Base-by-base conservation (phyloP, 805 yeast species). In the Ogataea zsoltii region DNA sequence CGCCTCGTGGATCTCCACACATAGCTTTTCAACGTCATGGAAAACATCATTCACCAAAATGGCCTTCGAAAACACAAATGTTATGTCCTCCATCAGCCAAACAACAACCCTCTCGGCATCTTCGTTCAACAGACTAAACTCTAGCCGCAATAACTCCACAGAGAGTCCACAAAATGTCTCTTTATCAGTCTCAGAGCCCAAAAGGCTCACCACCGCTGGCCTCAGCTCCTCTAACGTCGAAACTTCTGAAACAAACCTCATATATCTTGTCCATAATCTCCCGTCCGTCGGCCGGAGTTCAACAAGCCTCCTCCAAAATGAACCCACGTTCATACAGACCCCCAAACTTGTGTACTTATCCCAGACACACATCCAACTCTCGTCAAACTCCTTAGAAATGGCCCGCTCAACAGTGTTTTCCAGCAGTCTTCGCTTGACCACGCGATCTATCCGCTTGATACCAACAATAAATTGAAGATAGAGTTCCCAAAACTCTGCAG, bases 1-100 rank as follows among this genome's bases (percentile, higher is more conserved):
- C 2, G 53, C 48, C 25, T 68, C 71, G 40, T 62, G 62, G 1
- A 71, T 56, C 0, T 66, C 56, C 2, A 75, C 64, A 6, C 71
- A 55, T 7, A 70, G 47, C 48, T 72, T 71, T 48, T 76, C 82
- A 2, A 77, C 68, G 0, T 73, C 57, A 49, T 75, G 80, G 38
- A 63, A 67, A 0, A 63, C 50, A 46, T 74, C 74, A 44, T 66
- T 59, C 9, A 54, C 44, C 10, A 49, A 37, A 3, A 70, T 13
- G 1, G 75, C 70, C 38, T 48, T 41, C 0, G 54, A 40, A 31
- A 63, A 64, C 38, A 58, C 63, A 2, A 21, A 28, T 1, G 49
- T 43, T 2, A 63, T 46, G 44, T 66, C 69, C 3, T 42, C 26
- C 18, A 43, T 19, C 12, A 54, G 16, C 45, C 48, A 42, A 13